Base-by-base conservation (phyloP, 2,329 filamentous ascomycete species). In the Onygenales sp. region DNA sequence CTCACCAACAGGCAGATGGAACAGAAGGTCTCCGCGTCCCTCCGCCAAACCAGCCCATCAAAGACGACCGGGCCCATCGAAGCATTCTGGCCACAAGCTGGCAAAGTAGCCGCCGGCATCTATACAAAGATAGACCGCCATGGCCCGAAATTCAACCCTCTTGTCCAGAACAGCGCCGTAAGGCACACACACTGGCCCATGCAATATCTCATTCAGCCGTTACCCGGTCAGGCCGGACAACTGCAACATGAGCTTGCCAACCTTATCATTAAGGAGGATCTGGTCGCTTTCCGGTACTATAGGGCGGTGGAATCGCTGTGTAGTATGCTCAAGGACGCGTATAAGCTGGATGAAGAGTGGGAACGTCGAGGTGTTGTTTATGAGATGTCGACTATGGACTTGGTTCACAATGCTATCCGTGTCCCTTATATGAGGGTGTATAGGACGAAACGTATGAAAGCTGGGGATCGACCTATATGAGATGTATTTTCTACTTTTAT, bases 321-420 rank as follows among this genome's bases (percentile, higher is more conserved):
- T 3, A 54, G 64, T 17, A 70, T 71, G 67, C 56, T 74, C 36
- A 62, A 68, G 47, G 63, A 67, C 7, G 71, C 71, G 7, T 55
- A 57, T 11, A 55, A 55, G 35, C 43, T 71, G 35, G 71, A 74
- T 53, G 41, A 43, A 3, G 59, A 64, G 51, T 72, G 69, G 69
- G 21, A 53, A 45, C 11, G 27, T 11, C 2, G 13, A 2, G 48
- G 43, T 31, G 7, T 17, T 14, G 33, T 32, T 8, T 27, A 13
- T 5, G 33, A 35, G 7, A 51, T 50, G 48, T 39, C 53, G 9
- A 21, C 41, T 45, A 14, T 36, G 13, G 49, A 49, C 33, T 21
- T 66, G 53, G 54, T 69, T 44, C 57, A 69, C 41, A 66, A 70
- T 52, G 61, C 64, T 27, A 67, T 72, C 10, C 51, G 60, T 8